These are phyloP conservation scores for Yamadazyma kitorensis DNA, from an alignment of 805 yeast genomes.

Conservation along the genomic window DNA sequence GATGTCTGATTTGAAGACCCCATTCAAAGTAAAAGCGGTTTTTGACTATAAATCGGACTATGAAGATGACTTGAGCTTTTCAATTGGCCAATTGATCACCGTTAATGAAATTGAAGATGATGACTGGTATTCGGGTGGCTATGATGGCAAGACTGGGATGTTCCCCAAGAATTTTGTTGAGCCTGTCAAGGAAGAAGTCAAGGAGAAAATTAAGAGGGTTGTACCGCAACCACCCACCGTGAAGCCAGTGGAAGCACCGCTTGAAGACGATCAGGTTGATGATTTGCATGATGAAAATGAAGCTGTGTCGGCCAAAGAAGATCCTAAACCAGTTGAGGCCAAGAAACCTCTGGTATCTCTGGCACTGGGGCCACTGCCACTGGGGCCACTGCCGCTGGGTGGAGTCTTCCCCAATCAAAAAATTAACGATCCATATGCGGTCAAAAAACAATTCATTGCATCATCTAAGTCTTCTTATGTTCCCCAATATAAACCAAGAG, in stretches of 20 bases:
- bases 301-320: not conserved
- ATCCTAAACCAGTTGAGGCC: no score
- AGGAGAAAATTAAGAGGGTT: slow-evolving; percentile 6
- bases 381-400: not conserved
- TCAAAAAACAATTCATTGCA: slow-evolving; percentile 53
- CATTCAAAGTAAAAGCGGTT: slow-evolving; percentile 68
- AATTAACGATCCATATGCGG: slow-evolving; percentile 44
- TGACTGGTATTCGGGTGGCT: slow-evolving; percentile 85
- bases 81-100: slow-evolving; percentile 62
- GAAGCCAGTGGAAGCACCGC: slow-evolving; percentile 1
- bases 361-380: slow-evolving; percentile 1
- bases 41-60: slow-evolving; percentile 61
- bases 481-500: slow-evolving; percentile 44
- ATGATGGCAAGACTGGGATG: slow-evolving; percentile 66
- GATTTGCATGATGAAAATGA: not conserved
- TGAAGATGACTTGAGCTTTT: slow-evolving; percentile 80
- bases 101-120: slow-evolving; percentile 84
- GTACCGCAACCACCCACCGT: slow-evolving; percentile 8
- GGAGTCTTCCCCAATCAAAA: slow-evolving; percentile 27
- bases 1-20: slow-evolving; percentile 23
- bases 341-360: no score
- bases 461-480: slow-evolving; percentile 61
- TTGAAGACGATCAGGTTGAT: not conserved
- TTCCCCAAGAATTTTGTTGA: slow-evolving; percentile 86
- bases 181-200: slow-evolving; percentile 3